Conservation (phyloP, 2,329 filamentous ascomycete species). For the Coniochaeta pulveracea region DNA sequence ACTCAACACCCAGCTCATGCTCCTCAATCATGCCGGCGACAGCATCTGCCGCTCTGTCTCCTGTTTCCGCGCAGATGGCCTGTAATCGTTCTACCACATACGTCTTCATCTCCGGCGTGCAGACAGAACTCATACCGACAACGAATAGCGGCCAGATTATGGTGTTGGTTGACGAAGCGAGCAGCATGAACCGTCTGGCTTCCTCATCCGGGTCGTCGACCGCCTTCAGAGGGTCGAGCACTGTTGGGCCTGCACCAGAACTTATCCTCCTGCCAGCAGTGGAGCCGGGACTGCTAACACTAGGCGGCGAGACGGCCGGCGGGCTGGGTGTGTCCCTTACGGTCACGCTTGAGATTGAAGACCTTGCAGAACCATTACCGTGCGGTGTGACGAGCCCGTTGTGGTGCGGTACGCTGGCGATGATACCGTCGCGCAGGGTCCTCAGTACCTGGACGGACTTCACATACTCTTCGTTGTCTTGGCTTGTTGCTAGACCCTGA, state of each 20-base stretch:
- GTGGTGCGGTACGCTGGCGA: conserved; percentile 36
- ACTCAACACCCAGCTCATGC: conserved; percentile 19
- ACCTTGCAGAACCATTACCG: conserved; percentile 16
- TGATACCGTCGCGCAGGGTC: conserved; percentile 27
- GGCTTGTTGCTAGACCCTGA: conserved; percentile 11
- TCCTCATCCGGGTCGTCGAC: conserved; percentile 21
- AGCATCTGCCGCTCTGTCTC: conserved; percentile 29
- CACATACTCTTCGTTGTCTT: conserved; percentile 19
- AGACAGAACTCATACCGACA: conserved; percentile 34
- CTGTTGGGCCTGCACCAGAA: conserved; percentile 20
- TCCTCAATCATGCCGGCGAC: conserved; percentile 29
- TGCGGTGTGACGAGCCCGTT: conserved; percentile 33
- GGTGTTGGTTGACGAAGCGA: conserved; percentile 34
- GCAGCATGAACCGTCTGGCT: conserved; percentile 33
- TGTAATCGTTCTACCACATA: conserved; percentile 33
- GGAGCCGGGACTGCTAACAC: conserved; percentile 8
- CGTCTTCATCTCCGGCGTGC: conserved; percentile 25
- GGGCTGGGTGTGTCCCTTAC: conserved; percentile 18
- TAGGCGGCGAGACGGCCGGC: conserved; percentile 14
- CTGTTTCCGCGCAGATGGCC: conserved; percentile 32
- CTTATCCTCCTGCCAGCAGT: conserved; percentile 6
- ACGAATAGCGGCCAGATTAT: conserved; percentile 39
- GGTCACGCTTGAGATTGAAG: conserved; percentile 17
- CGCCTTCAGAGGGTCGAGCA: conserved; percentile 27
- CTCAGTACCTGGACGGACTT: conserved; percentile 26